Evolutionary conservation across 257 asterid genomes (phyloP).

Genomic region (Craterostigma plantagineum): DNA sequence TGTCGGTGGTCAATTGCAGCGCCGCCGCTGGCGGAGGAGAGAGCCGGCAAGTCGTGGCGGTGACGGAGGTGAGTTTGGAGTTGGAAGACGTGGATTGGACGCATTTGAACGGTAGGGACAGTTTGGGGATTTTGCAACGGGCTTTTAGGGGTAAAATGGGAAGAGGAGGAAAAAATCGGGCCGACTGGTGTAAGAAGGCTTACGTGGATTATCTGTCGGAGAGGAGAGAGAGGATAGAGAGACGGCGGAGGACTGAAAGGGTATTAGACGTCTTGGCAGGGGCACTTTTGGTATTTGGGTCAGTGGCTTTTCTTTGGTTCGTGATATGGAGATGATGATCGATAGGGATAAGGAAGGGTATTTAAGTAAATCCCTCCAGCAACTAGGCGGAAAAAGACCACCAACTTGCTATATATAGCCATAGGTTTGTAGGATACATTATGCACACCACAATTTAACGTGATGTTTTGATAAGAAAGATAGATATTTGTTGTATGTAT

Average conservation of each 20-base stretch:
- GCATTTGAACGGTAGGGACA: conserved; percentile 63
- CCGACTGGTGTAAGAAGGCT: conserved; percentile 23
- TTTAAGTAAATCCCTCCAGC: too few species aligned
- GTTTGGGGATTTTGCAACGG: conserved; percentile 47
- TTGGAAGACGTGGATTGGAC: conserved; percentile 67
- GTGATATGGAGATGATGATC: too few species aligned
- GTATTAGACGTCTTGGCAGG: conserved; percentile 39
- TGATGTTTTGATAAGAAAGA: too few species aligned
- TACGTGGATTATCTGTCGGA: conserved; percentile 25
- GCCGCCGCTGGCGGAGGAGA: conserved; percentile 29
- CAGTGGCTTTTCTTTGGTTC: conserved; percentile 21
- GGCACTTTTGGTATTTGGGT: conserved; percentile 35
- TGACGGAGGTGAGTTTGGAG: conserved; percentile 61
- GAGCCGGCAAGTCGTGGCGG: conserved; percentile 66
- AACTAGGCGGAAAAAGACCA: too few species aligned
- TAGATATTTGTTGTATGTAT: too few species aligned
- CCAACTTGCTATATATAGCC: too few species aligned
- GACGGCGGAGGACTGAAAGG: conserved; percentile 37
- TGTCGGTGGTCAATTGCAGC: conserved; percentile 40
- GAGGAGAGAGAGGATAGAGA: conserved; percentile 44
- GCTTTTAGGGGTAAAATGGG: conserved; percentile 60
- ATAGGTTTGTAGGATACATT: too few species aligned
- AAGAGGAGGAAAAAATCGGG: conserved; percentile 19
- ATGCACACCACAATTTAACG: too few species aligned
- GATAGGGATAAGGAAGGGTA: too few species aligned